Base-by-base conservation (phyloP, 2,329 filamentous ascomycete species). In the Trichoderma afroharzianum region DNA sequence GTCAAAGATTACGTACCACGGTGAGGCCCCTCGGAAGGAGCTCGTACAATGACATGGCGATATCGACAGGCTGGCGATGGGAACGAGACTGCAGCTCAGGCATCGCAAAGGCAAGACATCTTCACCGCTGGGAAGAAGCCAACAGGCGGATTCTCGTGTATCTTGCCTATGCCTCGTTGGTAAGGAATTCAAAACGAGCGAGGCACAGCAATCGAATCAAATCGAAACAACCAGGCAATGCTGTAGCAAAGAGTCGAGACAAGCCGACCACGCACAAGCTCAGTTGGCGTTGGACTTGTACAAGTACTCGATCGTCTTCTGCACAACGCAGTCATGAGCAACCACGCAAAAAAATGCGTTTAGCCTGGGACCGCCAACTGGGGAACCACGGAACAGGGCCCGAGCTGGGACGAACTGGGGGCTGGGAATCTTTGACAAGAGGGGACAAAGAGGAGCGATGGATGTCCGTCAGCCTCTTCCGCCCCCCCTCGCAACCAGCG, bases 21-120 rank as follows among this genome's bases (percentile, higher is more conserved):
- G 55, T 14, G 14, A 72, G 28, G 67, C 67, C 55, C 59, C 71
- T 72, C 62, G 28, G 68, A n/a, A 72, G 39, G 62, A 72, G 53
- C 61, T 24, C 36, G 55, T 72, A 47, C 71, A 61, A 66, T 26
- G 58, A 57, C 53, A 71, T 71, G 62, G 61, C 55, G 43, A 72
- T 57, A 36, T 72, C 47, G 57, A 50, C 26, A 39, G 53, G 39
- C 71, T 64, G 66, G 32, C 50, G 71, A 63, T 50, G 67, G 7
- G 33, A 33, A 33, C 33, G 66, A 63, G 63, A 47, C 71, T 72
- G 66, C 64, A 58, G 47, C 28, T 36, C 66, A 39, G 50, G 59
- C 66, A 64, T 70, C 30, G 71, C 61, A n/a, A 58, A 47, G 30
- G 36, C 66, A 57, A 63, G 36, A 69, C 71, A 72, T 72, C 32